Base-by-base conservation (phyloP, 768 basidiomycete species). In the Leccinum longicurvipes region DNA sequence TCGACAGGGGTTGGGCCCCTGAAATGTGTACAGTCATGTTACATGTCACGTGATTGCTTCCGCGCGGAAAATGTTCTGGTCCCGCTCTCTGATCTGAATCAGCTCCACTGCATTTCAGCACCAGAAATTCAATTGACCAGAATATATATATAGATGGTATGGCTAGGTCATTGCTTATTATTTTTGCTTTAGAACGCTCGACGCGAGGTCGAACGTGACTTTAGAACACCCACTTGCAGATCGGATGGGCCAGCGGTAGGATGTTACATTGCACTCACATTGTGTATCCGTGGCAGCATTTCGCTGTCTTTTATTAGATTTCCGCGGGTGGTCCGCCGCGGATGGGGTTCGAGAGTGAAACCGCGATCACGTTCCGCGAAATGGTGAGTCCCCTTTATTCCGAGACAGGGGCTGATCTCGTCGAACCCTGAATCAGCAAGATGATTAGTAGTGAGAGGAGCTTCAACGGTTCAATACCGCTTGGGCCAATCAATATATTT, bases 401-500 rank as follows among this genome's bases (percentile, higher is more conserved):
- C 8, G 17, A 59, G 44, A 54, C 23, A 58, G 57, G 57, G 57
- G 57, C 31, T 24, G 6, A 42, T 42, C 10, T 42, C 19, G n/a
- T 29, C 23, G 19, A 11, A 17, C 27, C 1, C 27, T 47, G 46
- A 47, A 17, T 36, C 17, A 53, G 53, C 53, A 21, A 9, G 4
- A 10, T n/a, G 36, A n/a, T 32, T 32, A 32, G n/a, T 39, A n/a
- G 36, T n/a, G 10, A 39, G 36, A 39, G 36, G 36, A 39, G 36
- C n/a, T 39, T 39, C 36, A 10, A 39, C 36, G 39, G 19, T 21
- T 19, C 11, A 39, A 19, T n/a, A n/a, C n/a, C n/a, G n/a, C n/a
- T n/a, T n/a, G n/a, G n/a, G n/a, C n/a, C n/a, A n/a, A n/a, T 39
- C 59, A 17, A 63, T 60, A 46, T 0, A 55, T 25, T 63, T 28